A percentile compares a stretch with the other conserved stretches of the same genome.
These are phyloP conservation scores for Flaveria trinervia DNA, from an alignment of 129 eudicot genomes.

Conservation along the genomic window DNA sequence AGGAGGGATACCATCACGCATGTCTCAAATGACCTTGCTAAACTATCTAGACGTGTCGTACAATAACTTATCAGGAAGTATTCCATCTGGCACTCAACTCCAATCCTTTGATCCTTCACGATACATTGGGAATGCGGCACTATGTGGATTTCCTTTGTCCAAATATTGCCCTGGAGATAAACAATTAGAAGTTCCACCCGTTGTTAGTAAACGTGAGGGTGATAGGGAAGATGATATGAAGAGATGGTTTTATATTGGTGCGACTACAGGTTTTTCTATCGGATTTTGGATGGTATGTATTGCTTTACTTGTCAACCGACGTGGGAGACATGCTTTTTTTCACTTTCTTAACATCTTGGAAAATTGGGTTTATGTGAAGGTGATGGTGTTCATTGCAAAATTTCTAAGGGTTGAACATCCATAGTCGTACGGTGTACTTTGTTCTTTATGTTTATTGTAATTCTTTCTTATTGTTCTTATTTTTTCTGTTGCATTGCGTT, in stretches of 20 bases:
- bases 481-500: no score
- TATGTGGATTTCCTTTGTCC: conserved; percentile 16
- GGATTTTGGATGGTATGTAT: conserved; percentile 25
- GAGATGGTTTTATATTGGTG: conserved; percentile 23
- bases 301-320: conserved; percentile 7
- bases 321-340: conserved; percentile 2
- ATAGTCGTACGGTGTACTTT: no score
- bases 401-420: not conserved
- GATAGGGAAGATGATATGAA: conserved; percentile 4
- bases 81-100: conserved; percentile 26
- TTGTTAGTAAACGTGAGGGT: not conserved
- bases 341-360: not conserved
- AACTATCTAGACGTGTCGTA: not conserved
- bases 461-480: no score
- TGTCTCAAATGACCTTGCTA: no score
- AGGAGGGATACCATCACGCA: no score
- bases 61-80: not conserved
- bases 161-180: not conserved
- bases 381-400: not conserved
- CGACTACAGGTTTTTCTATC: not conserved
- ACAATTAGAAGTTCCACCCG: not conserved
- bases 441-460: no score
- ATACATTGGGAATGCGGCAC: not conserved
- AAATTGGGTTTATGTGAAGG: conserved; percentile 18
- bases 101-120: conserved; percentile 15